Conservation (phyloP, 2,329 filamentous ascomycete species). For the Ophiostoma piceae region DNA sequence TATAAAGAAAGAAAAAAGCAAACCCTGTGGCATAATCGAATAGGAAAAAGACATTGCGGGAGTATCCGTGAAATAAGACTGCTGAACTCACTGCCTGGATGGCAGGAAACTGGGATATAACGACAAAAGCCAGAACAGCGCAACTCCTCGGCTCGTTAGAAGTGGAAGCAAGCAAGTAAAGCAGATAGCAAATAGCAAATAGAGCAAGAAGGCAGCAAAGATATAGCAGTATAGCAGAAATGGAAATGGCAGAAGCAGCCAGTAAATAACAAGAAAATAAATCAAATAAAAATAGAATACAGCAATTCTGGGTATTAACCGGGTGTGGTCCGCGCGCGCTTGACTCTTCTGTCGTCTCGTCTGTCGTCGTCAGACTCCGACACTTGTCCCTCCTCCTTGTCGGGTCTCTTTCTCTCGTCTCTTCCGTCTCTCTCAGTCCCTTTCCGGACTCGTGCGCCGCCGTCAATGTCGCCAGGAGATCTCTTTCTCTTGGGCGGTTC, state of each 20-base stretch:
- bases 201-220: background rate
- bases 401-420: background rate
- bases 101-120: background rate
- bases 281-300: slow-evolving; percentile 6
- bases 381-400: background rate
- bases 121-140: background rate
- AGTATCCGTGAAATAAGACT: background rate
- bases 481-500: background rate
- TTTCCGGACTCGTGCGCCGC: background rate
- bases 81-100: background rate
- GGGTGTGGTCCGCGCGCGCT: background rate
- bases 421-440: background rate
- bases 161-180: background rate
- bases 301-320: slow-evolving; percentile 4
- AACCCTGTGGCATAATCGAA: background rate
- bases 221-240: background rate
- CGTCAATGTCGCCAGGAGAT: background rate
- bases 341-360: background rate
- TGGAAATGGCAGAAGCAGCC: background rate
- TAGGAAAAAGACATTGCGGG: background rate
- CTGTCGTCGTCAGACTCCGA: background rate
- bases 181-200: background rate
- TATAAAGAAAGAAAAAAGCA: background rate
- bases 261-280: background rate
- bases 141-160: slow-evolving; percentile 5